These are phyloP conservation scores for Debaryomycetaceae sp. DNA, from an alignment of 1,139 yeast species.

Conservation along the genomic window DNA sequence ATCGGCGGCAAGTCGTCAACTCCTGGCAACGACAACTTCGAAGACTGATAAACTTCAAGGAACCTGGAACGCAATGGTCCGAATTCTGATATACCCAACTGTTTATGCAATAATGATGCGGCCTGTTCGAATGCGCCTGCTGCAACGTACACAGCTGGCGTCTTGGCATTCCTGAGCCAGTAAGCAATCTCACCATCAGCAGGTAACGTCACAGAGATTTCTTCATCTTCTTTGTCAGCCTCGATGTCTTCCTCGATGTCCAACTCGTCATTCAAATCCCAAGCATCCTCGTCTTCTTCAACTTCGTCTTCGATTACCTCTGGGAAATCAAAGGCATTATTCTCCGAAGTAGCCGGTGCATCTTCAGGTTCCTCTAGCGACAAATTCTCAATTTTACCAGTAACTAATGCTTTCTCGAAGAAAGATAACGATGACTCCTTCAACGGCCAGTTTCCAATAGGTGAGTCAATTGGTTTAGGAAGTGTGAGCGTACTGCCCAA, in stretches of 20 bases:
- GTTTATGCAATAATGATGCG: constrained; percentile 85
- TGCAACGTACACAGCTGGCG: constrained; percentile 92
- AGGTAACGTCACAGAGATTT: constrained; percentile 26
- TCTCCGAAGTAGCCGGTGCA: constrained; percentile 15
- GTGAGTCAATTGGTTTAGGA: constrained; percentile 46
- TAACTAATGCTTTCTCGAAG: constrained; percentile 77
- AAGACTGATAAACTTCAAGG: constrained; percentile 75
- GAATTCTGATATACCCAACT: constrained; percentile 79
- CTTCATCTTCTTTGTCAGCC: constrained; percentile 26
- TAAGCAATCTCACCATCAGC: constrained; percentile 60
- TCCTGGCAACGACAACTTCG: constrained; percentile 73
- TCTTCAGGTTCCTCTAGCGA: constrained; percentile 42
- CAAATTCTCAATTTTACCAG: constrained; percentile 71
- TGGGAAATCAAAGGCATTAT: constrained; percentile 22
- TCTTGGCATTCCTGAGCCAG: constrained; percentile 88
- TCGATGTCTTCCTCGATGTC: constrained; percentile 44
- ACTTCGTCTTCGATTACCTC: constrained; percentile 57
- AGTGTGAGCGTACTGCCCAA: constrained; percentile 38
- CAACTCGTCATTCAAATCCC: constrained; percentile 49
- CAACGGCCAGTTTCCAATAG: constrained; percentile 75
- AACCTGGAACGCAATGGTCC: constrained; percentile 85
- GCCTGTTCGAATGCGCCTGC: constrained; percentile 97
- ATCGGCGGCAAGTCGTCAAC: constrained; percentile 68
- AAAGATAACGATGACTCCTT: constrained; percentile 68
- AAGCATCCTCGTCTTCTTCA: constrained; percentile 59